A percentile compares a stretch with the other conserved stretches of the same genome.
phyloP scores from a whole-genome alignment of 768 basidiomycete species.

The Boletus sp. region DNA sequence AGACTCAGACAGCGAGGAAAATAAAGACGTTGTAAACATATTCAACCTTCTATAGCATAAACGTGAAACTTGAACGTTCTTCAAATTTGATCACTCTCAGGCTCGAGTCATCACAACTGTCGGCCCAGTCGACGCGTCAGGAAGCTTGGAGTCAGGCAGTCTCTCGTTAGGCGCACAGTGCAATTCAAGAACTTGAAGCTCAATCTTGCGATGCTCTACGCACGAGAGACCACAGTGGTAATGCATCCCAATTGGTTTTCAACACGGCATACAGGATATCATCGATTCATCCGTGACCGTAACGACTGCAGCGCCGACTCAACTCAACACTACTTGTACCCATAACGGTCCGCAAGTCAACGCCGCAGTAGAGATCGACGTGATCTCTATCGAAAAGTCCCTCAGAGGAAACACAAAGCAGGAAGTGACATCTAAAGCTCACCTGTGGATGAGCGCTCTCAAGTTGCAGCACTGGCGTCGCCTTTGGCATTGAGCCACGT shows the following conservation, averaged over 20 bases:
- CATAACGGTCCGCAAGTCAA: not conserved
- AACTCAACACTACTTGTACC: not conserved
- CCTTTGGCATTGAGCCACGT: not conserved
- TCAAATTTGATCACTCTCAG: too few relatives aligned
- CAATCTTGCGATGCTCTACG: not conserved
- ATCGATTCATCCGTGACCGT: not conserved
- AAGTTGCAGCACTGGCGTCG: not conserved
- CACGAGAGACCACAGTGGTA: not conserved
- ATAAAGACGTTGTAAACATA: not conserved
- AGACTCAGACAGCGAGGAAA: too few relatives aligned
- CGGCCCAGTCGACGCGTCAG: too few relatives aligned
- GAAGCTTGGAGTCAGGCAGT: not conserved
- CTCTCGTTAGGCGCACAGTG: not conserved
- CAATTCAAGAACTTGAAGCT: too few relatives aligned
- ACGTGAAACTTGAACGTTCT: not conserved
- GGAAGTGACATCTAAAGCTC: too few relatives aligned
- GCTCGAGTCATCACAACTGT: too few relatives aligned
- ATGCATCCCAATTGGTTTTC: too few relatives aligned
- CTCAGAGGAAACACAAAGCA: too few relatives aligned
- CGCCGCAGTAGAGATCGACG: not conserved
- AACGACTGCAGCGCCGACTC: not conserved
- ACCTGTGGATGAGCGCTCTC: not conserved
- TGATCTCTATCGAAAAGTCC: not conserved
- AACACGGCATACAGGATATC: not conserved
- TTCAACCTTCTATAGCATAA: not conserved